A percentile compares a stretch with the other conserved stretches of the same genome.
These are phyloP conservation scores for Geotrichum ghanense DNA, from an alignment of 805 yeast species.

Conservation along the genomic window DNA sequence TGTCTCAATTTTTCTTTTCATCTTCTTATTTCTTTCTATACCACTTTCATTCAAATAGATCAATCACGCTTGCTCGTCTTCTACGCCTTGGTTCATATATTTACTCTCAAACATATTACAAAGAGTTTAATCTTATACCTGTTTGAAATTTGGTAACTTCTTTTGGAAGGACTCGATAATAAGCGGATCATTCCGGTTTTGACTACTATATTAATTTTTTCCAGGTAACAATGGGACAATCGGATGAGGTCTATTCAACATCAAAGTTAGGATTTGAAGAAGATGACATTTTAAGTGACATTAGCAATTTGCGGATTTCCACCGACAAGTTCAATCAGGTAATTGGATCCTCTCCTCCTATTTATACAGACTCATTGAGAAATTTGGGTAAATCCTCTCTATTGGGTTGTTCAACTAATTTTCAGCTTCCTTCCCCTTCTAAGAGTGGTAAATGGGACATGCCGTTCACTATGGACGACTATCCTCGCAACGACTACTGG, in stretches of 20 bases:
- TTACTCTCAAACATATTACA: background rate
- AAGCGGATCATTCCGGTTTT: too few species aligned
- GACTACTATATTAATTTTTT: too few species aligned
- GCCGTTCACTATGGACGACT: background rate
- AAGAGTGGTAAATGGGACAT: background rate
- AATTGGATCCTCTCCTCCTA: conserved; percentile 1
- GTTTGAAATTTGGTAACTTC: background rate
- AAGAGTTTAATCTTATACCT: background rate
- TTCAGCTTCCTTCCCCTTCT: background rate
- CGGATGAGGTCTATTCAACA: background rate
- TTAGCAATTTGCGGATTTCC: background rate
- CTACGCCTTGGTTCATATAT: background rate
- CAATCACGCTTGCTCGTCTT: background rate
- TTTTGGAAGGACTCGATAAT: too few species aligned
- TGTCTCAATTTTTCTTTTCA: background rate
- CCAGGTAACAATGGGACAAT: too few species aligned
- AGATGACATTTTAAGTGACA: conserved; percentile 1
- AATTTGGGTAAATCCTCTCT: background rate
- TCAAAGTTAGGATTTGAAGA: conserved; percentile 1
- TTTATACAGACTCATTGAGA: background rate
- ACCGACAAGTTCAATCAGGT: background rate
- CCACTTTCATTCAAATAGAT: too few species aligned
- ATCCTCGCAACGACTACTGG: background rate
- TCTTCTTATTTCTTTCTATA: background rate
- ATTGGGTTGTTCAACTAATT: background rate